Evolutionary conservation across 108 stramenopile species (phyloP).

Genomic region (Nannochloropsis gaditana): DNA sequence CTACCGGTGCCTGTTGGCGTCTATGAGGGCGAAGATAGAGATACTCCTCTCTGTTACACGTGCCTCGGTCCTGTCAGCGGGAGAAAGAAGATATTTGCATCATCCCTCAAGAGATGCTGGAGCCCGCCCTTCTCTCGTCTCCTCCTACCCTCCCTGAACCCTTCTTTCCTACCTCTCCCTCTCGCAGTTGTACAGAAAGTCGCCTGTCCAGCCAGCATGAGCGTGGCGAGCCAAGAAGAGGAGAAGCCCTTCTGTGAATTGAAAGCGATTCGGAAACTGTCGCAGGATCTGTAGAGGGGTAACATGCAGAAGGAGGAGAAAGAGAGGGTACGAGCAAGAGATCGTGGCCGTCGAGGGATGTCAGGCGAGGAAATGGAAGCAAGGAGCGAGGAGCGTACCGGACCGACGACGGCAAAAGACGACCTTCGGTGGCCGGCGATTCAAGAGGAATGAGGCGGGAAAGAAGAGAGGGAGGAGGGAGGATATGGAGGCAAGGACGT

Average conservation of each 20-base stretch:
- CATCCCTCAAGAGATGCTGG: background rate
- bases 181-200: background rate
- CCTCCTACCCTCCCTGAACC: background rate
- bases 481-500: background rate
- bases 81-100: background rate
- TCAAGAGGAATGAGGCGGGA: background rate
- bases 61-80: background rate
- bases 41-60: background rate
- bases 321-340: background rate
- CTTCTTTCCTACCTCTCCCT: background rate
- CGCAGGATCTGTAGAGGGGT: background rate
- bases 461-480: background rate
- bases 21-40: background rate
- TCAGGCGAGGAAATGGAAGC: background rate
- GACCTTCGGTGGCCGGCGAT: too few relatives aligned
- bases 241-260: background rate
- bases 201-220: background rate
- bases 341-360: background rate
- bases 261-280: background rate
- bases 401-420: too few relatives aligned
- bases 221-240: slow-evolving; percentile 4
- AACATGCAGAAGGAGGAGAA: background rate
- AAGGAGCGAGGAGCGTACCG: background rate
- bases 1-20: background rate
- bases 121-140: background rate